Base-by-base conservation (phyloP, 2,329 filamentous ascomycete genomes). In the Ophiocordyceps robertsii region DNA sequence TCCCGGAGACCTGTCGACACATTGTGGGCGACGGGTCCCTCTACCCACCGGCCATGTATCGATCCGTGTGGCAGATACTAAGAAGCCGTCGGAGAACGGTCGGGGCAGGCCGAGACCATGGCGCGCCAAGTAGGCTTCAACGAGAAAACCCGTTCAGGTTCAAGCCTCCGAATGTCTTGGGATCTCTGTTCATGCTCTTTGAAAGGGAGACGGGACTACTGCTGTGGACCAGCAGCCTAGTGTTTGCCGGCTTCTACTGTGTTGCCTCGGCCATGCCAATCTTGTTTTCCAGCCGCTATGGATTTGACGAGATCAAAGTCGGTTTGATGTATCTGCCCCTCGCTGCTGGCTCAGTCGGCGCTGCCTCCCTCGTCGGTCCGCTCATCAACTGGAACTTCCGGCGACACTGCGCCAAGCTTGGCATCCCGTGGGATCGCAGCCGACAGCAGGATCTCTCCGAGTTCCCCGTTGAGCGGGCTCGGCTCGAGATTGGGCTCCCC, bases 351-450 rank as follows among this genome's bases (percentile, higher is more conserved):
- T 70, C 69, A n/a, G 60, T 70, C 12, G 51, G 66, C 2, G 64
- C 70, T 0, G 68, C 68, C 1, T 49, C 64, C 9, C 51, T 65
- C 3, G 62, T 64, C 3, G 79, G 82, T 1, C 66, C 68, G 2
- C 49, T 77, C 2, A 69, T 84, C 31, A 82, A 86, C 56, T 71
- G 70, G 61, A 85, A 84, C 56, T 88, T 79, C 55, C 67, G 70
- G 2, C 73, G 80, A 1, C 69, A 81, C 44, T 79, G 80, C 12
- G 55, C 58, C 10, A 64, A 59, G 6, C 56, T 75, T 0, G 72
- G 72, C 10, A 60, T 82, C 10, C 53, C 65, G 0, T 67, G 80
- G 42, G 69, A 70, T 43, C 68, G 67, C 49, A 71, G 65, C 39
- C 70, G 72, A 10, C 70, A 71, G 47, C 62, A 65, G 29, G 67